Conservation (phyloP, 2,329 filamentous ascomycete species). For the Dichotomopilus funicola region DNA sequence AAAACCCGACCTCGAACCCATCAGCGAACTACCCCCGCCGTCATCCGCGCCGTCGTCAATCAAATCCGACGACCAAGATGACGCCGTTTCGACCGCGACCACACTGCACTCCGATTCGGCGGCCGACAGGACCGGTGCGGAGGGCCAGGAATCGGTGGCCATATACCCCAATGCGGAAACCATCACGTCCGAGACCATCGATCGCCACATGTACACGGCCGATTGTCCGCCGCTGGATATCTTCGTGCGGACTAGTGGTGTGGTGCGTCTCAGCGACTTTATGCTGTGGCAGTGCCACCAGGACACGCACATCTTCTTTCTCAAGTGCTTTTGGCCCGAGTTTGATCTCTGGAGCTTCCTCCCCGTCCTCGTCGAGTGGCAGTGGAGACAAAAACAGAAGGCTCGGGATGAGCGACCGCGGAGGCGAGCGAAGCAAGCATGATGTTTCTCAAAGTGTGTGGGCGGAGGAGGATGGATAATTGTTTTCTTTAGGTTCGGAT, state of each 20-base stretch:
- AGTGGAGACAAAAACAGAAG: conserved; percentile 56
- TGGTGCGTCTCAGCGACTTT: conserved; percentile 89
- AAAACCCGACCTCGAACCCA: conserved; percentile 42
- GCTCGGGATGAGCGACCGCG: conserved; percentile 44
- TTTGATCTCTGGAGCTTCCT: conserved; percentile 92
- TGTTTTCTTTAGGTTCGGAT: neutral
- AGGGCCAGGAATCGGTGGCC: conserved; percentile 31
- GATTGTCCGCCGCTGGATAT: conserved; percentile 83
- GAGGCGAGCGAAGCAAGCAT: conserved; percentile 30
- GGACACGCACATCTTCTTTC: conserved; percentile 84
- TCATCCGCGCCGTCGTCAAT: conserved; percentile 36
- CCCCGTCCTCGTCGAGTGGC: conserved; percentile 88
- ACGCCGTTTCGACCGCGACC: conserved; percentile 54
- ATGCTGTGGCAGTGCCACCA: conserved; percentile 99
- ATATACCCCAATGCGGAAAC: conserved; percentile 67
- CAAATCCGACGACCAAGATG: conserved; percentile 43
- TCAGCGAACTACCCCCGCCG: conserved; percentile 36
- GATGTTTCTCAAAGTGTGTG: neutral
- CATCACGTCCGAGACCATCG: conserved; percentile 77
- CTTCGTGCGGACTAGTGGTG: conserved; percentile 85
- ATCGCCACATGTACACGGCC: conserved; percentile 81
- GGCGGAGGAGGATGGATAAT: no score
- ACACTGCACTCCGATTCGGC: conserved; percentile 52
- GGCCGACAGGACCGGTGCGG: conserved; percentile 32
- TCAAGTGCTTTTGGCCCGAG: conserved; percentile 90